Evolutionary conservation across 129 eudicot species (phyloP), one percentile per base, ranked within the genome.

Genomic region (Lactuca sativa): DNA sequence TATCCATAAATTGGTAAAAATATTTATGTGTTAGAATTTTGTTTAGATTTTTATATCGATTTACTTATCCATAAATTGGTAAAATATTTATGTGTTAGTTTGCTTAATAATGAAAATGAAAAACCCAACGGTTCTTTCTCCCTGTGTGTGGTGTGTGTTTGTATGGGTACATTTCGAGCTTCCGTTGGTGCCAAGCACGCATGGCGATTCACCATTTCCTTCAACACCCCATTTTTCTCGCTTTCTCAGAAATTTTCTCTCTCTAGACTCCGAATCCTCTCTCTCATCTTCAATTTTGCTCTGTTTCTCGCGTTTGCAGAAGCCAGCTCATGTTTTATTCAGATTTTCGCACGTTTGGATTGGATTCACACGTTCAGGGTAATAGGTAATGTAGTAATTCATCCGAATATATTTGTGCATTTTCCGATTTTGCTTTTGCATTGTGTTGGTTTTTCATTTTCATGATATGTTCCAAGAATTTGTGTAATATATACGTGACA

Each of bases 71-170:
- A 25, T 25, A 25, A 25, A 25, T 25, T 25, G 30, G 30, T 25
- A 25, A 25, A 25, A 25, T 25, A 12, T 43, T 43, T 43, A 70
- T 25, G n/a, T 70, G 56, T 70, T 21, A 70, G 0, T 44, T 38
- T 70, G 33, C 15, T 30, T 25, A 30, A 43, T 18, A 69, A 56
- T 25, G 14, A 69, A 21, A 44, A 43, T 9, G 6, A 57, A 67
- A 67, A 68, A 67, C 36, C 53, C 31, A 62, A 54, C 71, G 71
- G 66, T 76, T 76, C 59, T 76, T 59, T 67, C 74, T 56, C 70
- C 40, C 1, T 55, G 44, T 62, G 61, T 64, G 67, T 62, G 67
- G 58, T 57, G 16, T 41, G 58, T 30, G 75, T 61, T 61, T 61
- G 5, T 9, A 36, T 31, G 66, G 49, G 66, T 21, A 61, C 4